phyloP scores from a whole-genome alignment of 495 filamentous ascomycete species.

The Neurospora africana region DNA sequence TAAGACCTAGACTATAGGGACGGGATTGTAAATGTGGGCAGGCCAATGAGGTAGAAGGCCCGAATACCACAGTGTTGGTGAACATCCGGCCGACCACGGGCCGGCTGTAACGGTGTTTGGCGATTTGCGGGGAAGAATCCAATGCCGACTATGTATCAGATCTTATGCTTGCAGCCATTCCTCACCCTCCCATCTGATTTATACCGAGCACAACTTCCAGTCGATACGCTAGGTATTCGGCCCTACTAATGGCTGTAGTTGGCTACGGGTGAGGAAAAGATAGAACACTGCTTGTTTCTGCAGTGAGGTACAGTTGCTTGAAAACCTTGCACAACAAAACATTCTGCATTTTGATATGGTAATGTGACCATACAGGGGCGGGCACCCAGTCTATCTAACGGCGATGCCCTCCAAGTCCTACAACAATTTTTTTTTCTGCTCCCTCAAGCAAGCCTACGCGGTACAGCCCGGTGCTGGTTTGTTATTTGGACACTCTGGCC shows the following conservation, averaged over 20 bases:
- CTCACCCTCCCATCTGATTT: background rate
- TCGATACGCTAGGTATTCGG: background rate
- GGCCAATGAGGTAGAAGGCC: conserved; percentile 3
- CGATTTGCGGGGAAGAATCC: background rate
- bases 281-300: background rate
- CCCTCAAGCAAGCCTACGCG: background rate
- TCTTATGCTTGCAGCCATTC: background rate
- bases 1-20: background rate
- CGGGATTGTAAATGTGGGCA: background rate
- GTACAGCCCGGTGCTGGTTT: background rate
- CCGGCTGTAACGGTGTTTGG: background rate
- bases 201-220: background rate
- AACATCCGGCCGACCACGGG: background rate
- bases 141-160: background rate
- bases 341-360: background rate
- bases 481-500: background rate
- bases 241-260: background rate
- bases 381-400: background rate
- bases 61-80: conserved; percentile 2
- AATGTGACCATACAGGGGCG: background rate
- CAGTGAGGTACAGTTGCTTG: background rate
- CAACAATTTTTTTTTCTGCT: background rate
- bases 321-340: background rate
- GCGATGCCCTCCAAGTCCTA: background rate
- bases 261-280: background rate